Percentiles rank a stretch among this genome's conserved stretches.
Conservation (phyloP, 164 flowering plant genomes). For the Vitis rotundifolia region DNA sequence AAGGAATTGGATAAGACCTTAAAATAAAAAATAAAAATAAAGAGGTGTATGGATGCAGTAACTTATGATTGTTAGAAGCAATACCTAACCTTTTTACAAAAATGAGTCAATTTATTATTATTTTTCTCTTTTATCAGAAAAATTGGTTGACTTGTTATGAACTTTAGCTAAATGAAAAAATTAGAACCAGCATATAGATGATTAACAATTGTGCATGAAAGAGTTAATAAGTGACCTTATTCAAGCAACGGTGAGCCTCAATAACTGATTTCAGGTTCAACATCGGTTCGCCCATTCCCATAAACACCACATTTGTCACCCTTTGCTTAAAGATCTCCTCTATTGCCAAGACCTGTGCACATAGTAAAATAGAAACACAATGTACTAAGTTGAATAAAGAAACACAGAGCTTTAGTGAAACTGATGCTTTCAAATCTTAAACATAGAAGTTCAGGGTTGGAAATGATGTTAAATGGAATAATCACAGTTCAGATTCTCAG, state of each 20-base stretch:
- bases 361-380: not conserved
- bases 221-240: conserved; percentile 50
- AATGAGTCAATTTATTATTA: not conserved
- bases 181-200: not conserved
- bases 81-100: not conserved
- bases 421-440: too few species aligned
- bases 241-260: conserved; percentile 89
- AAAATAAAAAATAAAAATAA: too few species aligned
- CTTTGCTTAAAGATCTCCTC: conserved; percentile 87
- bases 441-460: not conserved
- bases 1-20: too few species aligned
- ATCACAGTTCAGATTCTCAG: not conserved
- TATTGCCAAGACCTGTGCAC: conserved; percentile 77
- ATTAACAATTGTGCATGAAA: not conserved
- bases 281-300: conserved; percentile 99
- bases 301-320: conserved; percentile 96
- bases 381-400: too few species aligned
- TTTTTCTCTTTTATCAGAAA: too few species aligned
- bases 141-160: too few species aligned
- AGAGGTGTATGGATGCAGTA: too few species aligned
- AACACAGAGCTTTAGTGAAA: not conserved
- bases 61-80: not conserved
- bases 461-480: not conserved
- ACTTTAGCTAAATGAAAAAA: not conserved
- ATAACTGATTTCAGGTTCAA: conserved; percentile 85